Evolutionary conservation across 768 basidiomycete genomes (phyloP).

Genomic region (Ramaria sp.): DNA sequence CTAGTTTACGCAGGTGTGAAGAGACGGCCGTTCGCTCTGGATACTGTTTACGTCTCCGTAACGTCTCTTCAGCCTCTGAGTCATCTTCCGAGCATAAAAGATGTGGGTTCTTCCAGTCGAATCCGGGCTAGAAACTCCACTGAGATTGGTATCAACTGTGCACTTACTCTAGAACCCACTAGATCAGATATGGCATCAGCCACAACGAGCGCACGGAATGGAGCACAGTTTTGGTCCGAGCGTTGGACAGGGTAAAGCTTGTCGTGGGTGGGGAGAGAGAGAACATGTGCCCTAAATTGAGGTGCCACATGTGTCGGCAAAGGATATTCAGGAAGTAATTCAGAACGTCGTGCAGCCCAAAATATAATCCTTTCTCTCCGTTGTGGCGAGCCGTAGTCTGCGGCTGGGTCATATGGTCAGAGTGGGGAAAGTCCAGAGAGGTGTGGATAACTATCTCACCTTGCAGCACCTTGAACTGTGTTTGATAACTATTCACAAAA

Average conservation of each 20-base stretch:
- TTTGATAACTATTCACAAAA: conserved; percentile 49
- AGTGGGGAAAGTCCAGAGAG: not conserved
- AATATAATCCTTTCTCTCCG: conserved; percentile 57
- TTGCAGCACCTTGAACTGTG: conserved; percentile 51
- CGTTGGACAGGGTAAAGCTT: conserved; percentile 33
- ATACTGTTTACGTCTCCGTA: conserved; percentile 32
- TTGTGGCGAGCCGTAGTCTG: conserved; percentile 57
- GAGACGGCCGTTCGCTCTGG: conserved; percentile 31
- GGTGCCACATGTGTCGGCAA: conserved; percentile 47
- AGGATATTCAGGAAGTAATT: conserved; percentile 50
- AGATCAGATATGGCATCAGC: conserved; percentile 59
- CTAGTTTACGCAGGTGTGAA: conserved; percentile 15
- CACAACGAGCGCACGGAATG: conserved; percentile 46
- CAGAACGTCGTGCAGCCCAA: conserved; percentile 48
- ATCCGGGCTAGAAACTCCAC: conserved; percentile 34
- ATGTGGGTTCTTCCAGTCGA: conserved; percentile 67
- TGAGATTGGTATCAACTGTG: not conserved
- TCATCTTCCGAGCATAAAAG: conserved; percentile 24
- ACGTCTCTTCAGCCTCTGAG: conserved; percentile 17
- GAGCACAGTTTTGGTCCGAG: conserved; percentile 38
- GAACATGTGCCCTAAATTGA: conserved; percentile 18
- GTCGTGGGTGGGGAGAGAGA: conserved; percentile 34
- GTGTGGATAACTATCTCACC: conserved; percentile 32
- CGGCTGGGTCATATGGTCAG: conserved; percentile 1
- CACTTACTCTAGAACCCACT: conserved; percentile 27